Evolutionary conservation across 345 rosid species (phyloP).

Genomic region (Populus alba): DNA sequence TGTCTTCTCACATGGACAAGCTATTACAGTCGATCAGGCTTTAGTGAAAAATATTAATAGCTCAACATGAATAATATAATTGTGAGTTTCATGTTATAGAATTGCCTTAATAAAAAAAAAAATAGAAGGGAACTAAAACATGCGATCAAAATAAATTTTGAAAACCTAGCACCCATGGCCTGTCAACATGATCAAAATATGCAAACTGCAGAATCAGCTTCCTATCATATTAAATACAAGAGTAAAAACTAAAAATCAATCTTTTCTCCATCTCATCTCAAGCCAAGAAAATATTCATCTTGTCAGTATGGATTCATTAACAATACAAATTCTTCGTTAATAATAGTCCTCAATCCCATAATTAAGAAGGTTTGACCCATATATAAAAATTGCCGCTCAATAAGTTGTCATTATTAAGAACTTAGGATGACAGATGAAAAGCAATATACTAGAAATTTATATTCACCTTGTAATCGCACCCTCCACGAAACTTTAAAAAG

Average conservation of each 20-base stretch:
- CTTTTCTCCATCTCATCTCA: neutral
- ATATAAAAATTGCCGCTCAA: neutral
- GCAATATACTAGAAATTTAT: neutral
- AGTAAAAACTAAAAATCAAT: neutral
- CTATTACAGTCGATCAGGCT: neutral
- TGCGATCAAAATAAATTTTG: neutral
- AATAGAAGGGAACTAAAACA: neutral
- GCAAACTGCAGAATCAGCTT: neutral
- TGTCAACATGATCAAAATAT: neutral
- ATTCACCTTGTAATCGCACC: neutral
- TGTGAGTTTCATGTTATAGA: neutral
- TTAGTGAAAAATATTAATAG: neutral
- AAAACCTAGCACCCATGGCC: neutral
- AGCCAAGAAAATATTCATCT: neutral
- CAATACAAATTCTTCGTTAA: neutral
- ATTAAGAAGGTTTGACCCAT: neutral
- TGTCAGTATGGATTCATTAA: neutral
- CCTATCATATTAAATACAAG: neutral
- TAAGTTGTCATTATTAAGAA: neutral
- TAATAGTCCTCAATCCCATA: neutral
- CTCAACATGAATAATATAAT: neutral
- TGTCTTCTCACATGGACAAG: neutral
- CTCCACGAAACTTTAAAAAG: neutral
- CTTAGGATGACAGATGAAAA: neutral
- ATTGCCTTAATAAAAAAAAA: neutral